A percentile compares a stretch with the other conserved stretches of the same genome.
Conservation (phyloP, 768 basidiomycete species). For the Xerocomellus intermedius region DNA sequence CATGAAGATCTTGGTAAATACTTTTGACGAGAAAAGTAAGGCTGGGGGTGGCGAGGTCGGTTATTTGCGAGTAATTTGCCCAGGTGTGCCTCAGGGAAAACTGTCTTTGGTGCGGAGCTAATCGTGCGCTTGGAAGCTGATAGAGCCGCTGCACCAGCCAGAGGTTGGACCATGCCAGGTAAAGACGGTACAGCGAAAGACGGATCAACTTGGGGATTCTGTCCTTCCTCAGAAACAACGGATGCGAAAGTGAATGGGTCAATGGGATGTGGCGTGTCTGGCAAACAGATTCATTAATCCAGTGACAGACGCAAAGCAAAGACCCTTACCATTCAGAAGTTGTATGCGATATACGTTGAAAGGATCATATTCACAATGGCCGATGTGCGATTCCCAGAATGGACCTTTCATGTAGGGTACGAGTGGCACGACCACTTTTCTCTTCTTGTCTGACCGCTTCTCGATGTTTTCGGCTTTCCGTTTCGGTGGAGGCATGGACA, state of each 20-base stretch:
- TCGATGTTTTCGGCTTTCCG: conserved; percentile 58
- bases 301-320: not conserved
- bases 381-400: conserved; percentile 70
- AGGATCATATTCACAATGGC: conserved; percentile 63
- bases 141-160: conserved; percentile 13
- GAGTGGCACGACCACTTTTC: conserved; percentile 75
- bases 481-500: conserved; percentile 48
- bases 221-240: conserved; percentile 38
- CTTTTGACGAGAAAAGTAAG: conserved; percentile 69
- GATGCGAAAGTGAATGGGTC: conserved; percentile 80
- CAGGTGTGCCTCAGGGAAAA: conserved; percentile 69
- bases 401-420: conserved; percentile 84
- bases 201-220: conserved; percentile 22
- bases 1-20: conserved; percentile 65
- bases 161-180: conserved; percentile 35
- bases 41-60: conserved; percentile 56
- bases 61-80: conserved; percentile 61
- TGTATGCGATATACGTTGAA: conserved; percentile 77
- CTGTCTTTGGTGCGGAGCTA: conserved; percentile 44
- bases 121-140: conserved; percentile 29
- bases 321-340: conserved; percentile 75
- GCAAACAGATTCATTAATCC: conserved; percentile 1
- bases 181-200: conserved; percentile 49
- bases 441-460: conserved; percentile 58
- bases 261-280: conserved; percentile 71